Evolutionary conservation across 179 eudicot species (phyloP).

Genomic region (Corrigiola litoralis): DNA sequence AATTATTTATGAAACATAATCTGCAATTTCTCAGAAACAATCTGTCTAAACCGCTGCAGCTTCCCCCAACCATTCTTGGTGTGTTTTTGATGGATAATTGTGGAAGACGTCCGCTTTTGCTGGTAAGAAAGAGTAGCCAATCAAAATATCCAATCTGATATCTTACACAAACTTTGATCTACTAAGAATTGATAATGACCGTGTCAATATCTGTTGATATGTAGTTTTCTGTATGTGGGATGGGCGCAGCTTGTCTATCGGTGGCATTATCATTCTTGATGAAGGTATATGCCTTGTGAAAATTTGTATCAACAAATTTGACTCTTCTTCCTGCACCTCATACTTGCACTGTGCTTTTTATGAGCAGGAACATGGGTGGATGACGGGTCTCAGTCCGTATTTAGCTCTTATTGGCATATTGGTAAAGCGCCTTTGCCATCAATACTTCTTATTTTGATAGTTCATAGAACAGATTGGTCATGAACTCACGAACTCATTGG

Average conservation of each 20-base stretch:
- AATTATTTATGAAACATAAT: neutral
- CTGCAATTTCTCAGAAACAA: neutral
- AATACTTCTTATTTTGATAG: neutral
- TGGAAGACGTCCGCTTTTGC: slow-evolving; percentile 40
- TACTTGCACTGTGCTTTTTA: neutral
- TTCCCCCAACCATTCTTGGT: slow-evolving; percentile 26
- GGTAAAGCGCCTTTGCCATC: slow-evolving; percentile 24
- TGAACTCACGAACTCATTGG: too few species aligned
- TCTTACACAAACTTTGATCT: neutral
- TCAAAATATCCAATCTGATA: neutral
- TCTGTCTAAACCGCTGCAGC: slow-evolving; percentile 20
- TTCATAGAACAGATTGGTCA: too few species aligned
- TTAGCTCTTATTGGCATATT: slow-evolving; percentile 33
- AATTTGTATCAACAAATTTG: too few species aligned
- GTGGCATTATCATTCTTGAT: slow-evolving; percentile 32
- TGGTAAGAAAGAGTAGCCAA: slow-evolving; percentile 24
- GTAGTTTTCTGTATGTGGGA: slow-evolving; percentile 30
- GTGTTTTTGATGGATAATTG: slow-evolving; percentile 32
- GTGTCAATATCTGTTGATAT: slow-evolving; percentile 3
- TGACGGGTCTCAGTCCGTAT: slow-evolving; percentile 31
- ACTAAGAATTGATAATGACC: neutral
- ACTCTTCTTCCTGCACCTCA: neutral
- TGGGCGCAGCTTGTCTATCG: slow-evolving; percentile 29
- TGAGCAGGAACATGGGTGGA: slow-evolving; percentile 35
- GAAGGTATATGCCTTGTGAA: slow-evolving; percentile 29